Conservation (phyloP, 345 rosid species). For the Nephelium lappaceum region DNA sequence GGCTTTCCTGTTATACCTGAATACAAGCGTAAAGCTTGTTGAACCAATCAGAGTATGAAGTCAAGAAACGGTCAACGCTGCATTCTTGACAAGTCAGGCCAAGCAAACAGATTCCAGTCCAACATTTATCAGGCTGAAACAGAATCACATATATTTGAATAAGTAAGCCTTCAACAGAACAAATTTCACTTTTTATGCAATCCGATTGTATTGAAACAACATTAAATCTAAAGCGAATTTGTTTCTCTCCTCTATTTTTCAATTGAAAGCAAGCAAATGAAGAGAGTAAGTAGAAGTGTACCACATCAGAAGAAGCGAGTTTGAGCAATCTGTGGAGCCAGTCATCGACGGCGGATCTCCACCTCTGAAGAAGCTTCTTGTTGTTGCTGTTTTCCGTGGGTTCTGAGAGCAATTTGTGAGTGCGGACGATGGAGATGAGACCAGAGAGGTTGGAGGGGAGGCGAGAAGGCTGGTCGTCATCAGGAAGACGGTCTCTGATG, state of each 20-base stretch:
- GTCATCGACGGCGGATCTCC: slow-evolving; percentile 72
- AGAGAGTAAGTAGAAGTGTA: slow-evolving; percentile 23
- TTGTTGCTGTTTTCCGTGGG: slow-evolving; percentile 41
- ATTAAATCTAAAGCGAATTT: not conserved
- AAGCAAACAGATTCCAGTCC: slow-evolving; percentile 76
- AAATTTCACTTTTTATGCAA: not conserved
- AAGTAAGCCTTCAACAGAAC: slow-evolving; percentile 4
- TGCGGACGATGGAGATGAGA: slow-evolving; percentile 45
- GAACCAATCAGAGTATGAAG: slow-evolving; percentile 66
- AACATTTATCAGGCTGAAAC: slow-evolving; percentile 80
- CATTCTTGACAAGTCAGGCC: slow-evolving; percentile 84
- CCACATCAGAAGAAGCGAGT: slow-evolving; percentile 56
- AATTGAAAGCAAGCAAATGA: not conserved
- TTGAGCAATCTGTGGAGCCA: slow-evolving; percentile 57
- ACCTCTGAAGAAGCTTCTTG: slow-evolving; percentile 38
- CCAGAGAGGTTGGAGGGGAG: slow-evolving; percentile 44
- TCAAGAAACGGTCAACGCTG: slow-evolving; percentile 62
- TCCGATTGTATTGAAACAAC: not conserved
- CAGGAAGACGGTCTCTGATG: slow-evolving; percentile 58
- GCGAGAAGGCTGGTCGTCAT: slow-evolving; percentile 52
- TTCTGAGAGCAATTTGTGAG: slow-evolving; percentile 62
- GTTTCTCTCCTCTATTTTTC: too few relatives aligned
- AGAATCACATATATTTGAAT: slow-evolving; percentile 18
- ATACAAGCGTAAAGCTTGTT: slow-evolving; percentile 52
- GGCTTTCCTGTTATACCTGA: slow-evolving; percentile 48